Evolutionary conservation across 2,329 filamentous ascomycete genomes (phyloP), one percentile per base, ranked within the genome.

Genomic region (Amphichorda felina): DNA sequence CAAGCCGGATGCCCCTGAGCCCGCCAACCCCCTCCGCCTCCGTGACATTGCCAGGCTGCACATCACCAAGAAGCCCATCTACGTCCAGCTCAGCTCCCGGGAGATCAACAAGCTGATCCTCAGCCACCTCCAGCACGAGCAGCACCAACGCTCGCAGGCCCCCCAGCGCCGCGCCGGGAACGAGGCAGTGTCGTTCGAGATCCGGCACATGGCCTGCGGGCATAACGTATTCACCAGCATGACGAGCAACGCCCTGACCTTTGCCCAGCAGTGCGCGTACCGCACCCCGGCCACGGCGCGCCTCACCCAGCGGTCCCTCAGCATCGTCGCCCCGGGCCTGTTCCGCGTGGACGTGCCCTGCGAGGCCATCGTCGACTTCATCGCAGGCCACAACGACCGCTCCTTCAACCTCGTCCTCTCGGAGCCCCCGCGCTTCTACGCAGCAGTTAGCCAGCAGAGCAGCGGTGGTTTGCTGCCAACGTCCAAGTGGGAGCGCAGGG

Each of bases 401-500:
- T 54, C 58, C 1, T 46, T 75, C 13, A 68, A 64, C 0, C 44
- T 79, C 3, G 68, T 72, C 0, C 61, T 79, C 8, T 56, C 47
- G 15, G 62, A 68, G 21, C 60, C 70, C 2, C 72, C 72, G 0
- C 58, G 59, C 2, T 66, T 73, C 35, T 73, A 70, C 35, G 44
- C 48, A 14, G 40, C 13, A 16, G n/a, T 40, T 5, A 25, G 22
- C 25, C 40, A n/a, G 17, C 24, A 27, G 14, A 13, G 24, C 19
- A 5, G 7, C 16, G 22, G 27, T n/a, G 11, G 13, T 3, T 15
- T 17, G 15, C 33, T 17, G n/a, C 17, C 13, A 17, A 15, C 15
- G n/a, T 9, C 26, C 8, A 39, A 40, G 22, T 51, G 44, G 51
- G 47, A 45, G 14, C 55, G 63, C 9, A 39, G 56, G 8, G 43